Conservation (phyloP, 495 filamentous ascomycete genomes). For the Pyrenopolyporus hunteri region DNA sequence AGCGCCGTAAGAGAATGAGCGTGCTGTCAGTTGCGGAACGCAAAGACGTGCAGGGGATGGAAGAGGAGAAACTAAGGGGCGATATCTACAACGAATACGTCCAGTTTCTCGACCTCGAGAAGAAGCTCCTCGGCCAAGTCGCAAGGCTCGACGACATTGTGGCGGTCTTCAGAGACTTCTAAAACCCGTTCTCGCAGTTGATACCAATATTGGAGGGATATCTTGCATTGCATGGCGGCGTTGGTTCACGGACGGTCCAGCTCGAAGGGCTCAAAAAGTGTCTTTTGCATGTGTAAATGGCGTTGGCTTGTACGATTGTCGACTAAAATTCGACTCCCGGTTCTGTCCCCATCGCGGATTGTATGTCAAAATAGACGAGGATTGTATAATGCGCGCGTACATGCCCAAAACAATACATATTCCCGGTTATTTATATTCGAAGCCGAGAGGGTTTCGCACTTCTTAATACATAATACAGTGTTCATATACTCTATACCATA, state of each 20-base stretch:
- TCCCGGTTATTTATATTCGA: no score
- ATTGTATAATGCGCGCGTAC: no score
- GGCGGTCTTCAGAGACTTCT: conserved; percentile 82
- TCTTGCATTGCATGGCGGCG: conserved; percentile 43
- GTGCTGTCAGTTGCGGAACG: conserved; percentile 79
- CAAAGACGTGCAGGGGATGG: conserved; percentile 79
- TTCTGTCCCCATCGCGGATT: conserved; percentile 9
- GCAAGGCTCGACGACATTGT: conserved; percentile 83
- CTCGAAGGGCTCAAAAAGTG: conserved; percentile 18
- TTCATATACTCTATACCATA: no score
- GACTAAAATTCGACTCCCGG: background rate
- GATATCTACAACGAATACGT: conserved; percentile 69
- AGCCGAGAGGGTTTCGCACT: no score
- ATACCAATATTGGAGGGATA: conserved; percentile 26
- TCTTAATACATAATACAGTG: no score
- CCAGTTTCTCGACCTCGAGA: conserved; percentile 73
- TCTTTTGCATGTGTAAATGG: conserved; percentile 31
- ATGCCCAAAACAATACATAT: no score
- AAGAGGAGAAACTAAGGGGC: conserved; percentile 74
- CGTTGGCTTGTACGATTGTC: conserved; percentile 8
- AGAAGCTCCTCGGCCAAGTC: conserved; percentile 76
- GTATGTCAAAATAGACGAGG: conserved; percentile 5
- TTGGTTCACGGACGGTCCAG: conserved; percentile 26
- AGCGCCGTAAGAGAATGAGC: conserved; percentile 67
- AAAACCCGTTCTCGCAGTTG: conserved; percentile 33